Base-by-base conservation (phyloP, 2,329 filamentous ascomycete species). In the Elsinoe batatas region DNA sequence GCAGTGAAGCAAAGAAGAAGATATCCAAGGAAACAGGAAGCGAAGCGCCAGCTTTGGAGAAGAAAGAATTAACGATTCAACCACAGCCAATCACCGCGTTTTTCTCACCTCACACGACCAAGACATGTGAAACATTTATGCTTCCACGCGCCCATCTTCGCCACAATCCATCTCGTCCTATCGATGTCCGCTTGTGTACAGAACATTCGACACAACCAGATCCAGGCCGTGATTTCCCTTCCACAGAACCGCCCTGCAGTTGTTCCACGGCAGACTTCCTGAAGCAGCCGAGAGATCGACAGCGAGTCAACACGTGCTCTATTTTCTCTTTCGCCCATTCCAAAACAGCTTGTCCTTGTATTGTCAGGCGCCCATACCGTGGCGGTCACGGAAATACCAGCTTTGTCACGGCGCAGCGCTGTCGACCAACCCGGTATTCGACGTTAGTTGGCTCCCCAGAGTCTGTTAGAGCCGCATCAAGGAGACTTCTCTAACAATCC, bases 341-440 rank as follows among this genome's bases (percentile, higher is more conserved):
- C 47, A 38, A 51, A 38, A 51, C 32, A 51, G 3, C 47, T 51
- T 51, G 6, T 36, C 35, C 12, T 11, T 51, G 47, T 51, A 33
- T 51, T 51, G 33, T 13, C 47, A 36, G 30, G 33, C 47, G 47
- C 47, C 33, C 47, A 36, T 38, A 51, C 32, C 35, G 38, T 51
- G 47, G 30, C 32, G 38, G 18, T 36, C n/a, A 22, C 33, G 47
- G 35, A 18, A 36, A 51, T 36, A 38, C 33, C 47, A 51, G 47
- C 33, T 51, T 51, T 38, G 17, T 6, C 10, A 17, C 17, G 32
- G 32, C 47, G 17, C 18, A 33, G 32, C 32, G 11, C 13, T 26
- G 47, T 51, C 13, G 18, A 11, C 3, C 11, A 51, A 20, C 47
- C 47, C n/a, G 47, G 33, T 20, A 37, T 7, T 12, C 12, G 8